phyloP scores from a whole-genome alignment of 2,329 filamentous ascomycete species.

The Fusarium sp. region DNA sequence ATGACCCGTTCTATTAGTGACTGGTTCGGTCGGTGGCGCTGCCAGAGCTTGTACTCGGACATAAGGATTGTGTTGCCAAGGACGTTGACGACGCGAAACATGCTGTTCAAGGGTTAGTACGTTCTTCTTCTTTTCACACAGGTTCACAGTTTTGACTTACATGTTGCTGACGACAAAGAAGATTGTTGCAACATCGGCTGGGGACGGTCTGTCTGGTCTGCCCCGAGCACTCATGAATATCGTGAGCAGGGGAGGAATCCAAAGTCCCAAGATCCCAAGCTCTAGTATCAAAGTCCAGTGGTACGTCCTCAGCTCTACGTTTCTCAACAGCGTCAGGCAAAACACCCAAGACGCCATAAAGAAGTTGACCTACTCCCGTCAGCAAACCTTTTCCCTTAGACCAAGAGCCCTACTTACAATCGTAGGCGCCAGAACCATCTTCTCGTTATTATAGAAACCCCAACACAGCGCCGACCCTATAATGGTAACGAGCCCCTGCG shows the following conservation, averaged over 20 bases:
- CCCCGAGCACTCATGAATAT: constrained; percentile 36
- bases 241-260: constrained; percentile 40
- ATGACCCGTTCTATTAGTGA: constrained; percentile 37
- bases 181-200: constrained; percentile 44
- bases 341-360: constrained; percentile 50
- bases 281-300: constrained; percentile 52
- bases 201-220: constrained; percentile 2
- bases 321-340: constrained; percentile 47
- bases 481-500: constrained; percentile 51
- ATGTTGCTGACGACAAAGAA: constrained; percentile 51
- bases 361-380: constrained; percentile 48
- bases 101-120: constrained; percentile 35
- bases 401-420: constrained; percentile 42
- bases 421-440: constrained; percentile 47
- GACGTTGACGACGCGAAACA: constrained; percentile 52
- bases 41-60: constrained; percentile 52
- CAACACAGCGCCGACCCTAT: constrained; percentile 52
- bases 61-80: constrained; percentile 52
- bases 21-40: constrained; percentile 46
- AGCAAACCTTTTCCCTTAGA: not conserved
- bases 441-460: constrained; percentile 47
- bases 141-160: constrained; percentile 40
- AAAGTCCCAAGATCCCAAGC: constrained; percentile 35
- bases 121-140: no score
- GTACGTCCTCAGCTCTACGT: constrained; percentile 51